Evolutionary conservation across 331 rosid species (phyloP).

Genomic region (Telfairia occidentalis): DNA sequence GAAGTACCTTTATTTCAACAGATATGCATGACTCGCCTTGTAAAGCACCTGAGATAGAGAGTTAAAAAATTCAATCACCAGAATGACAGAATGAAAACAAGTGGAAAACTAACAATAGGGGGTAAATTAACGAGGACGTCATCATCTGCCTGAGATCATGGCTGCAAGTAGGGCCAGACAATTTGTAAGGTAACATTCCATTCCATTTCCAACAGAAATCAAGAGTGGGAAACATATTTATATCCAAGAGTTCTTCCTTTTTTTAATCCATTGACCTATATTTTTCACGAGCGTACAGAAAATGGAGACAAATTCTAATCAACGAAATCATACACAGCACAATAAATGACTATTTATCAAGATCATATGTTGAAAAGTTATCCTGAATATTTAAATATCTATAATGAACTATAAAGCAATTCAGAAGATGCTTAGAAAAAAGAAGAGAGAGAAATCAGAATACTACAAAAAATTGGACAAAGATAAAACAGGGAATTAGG

Average conservation of each 20-base stretch:
- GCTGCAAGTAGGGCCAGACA: constrained; percentile 8
- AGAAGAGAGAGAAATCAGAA: neutral
- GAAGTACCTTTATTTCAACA: constrained; percentile 77
- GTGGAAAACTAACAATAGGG: neutral
- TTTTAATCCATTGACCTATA: neutral
- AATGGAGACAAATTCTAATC: neutral
- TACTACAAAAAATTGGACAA: neutral
- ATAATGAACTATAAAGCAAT: neutral
- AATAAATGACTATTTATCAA: neutral
- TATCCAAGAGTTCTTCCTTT: neutral
- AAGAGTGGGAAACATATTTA: neutral
- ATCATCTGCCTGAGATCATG: neutral
- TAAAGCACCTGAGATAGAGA: constrained; percentile 41
- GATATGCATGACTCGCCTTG: constrained; percentile 50
- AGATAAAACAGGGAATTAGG: neutral
- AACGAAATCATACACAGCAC: neutral
- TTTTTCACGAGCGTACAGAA: neutral
- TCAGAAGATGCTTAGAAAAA: neutral
- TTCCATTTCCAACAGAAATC: neutral
- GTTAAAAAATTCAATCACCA: neutral
- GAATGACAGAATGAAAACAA: constrained; percentile 16
- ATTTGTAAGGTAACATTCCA: neutral
- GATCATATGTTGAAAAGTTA: neutral
- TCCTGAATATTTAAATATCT: neutral
- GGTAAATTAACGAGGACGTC: neutral